Base-by-base conservation (phyloP, 257 asterid species). In the Solanum phureja region DNA sequence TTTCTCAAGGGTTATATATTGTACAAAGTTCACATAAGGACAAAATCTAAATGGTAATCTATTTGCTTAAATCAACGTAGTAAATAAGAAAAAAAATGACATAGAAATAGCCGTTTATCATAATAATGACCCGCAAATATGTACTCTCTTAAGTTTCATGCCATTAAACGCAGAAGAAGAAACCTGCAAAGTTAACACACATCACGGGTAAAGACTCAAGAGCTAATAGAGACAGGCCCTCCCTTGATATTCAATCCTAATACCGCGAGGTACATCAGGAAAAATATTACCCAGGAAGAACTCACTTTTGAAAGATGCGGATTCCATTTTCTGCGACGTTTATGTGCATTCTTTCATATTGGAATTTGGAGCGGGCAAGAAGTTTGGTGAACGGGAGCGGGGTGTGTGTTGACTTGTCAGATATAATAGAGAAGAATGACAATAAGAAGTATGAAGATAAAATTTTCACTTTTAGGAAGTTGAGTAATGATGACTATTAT, bases 241-340 rank as follows among this genome's bases (percentile, higher is more conserved):
- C 11, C 27, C 12, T 3, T 8, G 13, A 60, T 60, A 21, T 21
- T 21, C 11, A 0, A 60, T 60, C 1, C 4, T 6, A 23, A 60
- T 21, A 60, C 11, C 2, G 0, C 0, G 4, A 19, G 68, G 12
- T 1, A 21, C 1, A 58, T 58, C 5, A 58, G 0, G 24, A 58
- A 58, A 58, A 19, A 56, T 21, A 19, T 19, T 58, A 58, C 24
- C 66, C 11, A 8, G 9, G 11, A 58, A 7, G 66, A 58, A 7
- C 66, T 19, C 66, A 21, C 10, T 7, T 7, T 0, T 6, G 24
- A 18, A 56, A 56, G n/a, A 21, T 58, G 11, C 11, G 4, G 66
- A 58, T 19, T 58, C 24, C 11, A 58, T 19, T 18, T 58, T 19
- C 11, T 18, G 11, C 3, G 24, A 7, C 1, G 66, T 58, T 58